phyloP scores from a whole-genome alignment of 108 stramenopile genomes.

The Parietichytrium sp. region DNA sequence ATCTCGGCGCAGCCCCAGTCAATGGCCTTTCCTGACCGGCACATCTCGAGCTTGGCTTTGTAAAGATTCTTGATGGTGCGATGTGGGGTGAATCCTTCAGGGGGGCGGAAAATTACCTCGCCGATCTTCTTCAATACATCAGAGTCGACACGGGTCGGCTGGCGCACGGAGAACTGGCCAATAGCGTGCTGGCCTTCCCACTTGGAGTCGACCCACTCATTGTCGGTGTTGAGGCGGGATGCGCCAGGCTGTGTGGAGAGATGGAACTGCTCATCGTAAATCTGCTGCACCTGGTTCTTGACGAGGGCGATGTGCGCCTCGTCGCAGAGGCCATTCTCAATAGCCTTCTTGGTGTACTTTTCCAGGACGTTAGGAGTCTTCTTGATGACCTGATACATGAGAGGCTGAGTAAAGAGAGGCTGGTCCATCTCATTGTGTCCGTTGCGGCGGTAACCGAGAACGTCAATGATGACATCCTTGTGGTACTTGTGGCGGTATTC shows the following conservation, averaged over 20 bases:
- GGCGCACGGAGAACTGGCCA: constrained; percentile 73
- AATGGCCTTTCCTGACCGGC: constrained; percentile 76
- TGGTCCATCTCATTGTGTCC: constrained; percentile 99
- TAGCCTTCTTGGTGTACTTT: constrained; percentile 71
- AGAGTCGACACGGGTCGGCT: constrained; percentile 83
- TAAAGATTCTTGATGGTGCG: constrained; percentile 87
- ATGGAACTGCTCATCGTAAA: constrained; percentile 81
- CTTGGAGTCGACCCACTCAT: constrained; percentile 92
- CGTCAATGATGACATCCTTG: constrained; percentile 92
- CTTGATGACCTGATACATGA: constrained; percentile 81
- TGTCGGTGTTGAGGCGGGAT: constrained; percentile 93
- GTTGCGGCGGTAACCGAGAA: constrained; percentile 95
- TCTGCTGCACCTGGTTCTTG: background rate
- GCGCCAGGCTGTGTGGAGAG: constrained; percentile 75
- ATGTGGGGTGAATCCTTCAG: constrained; percentile 84
- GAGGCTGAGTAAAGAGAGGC: constrained; percentile 96
- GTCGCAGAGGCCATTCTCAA: constrained; percentile 77
- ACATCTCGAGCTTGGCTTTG: constrained; percentile 70
- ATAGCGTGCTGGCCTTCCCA: constrained; percentile 78
- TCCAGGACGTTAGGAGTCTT: constrained; percentile 79
- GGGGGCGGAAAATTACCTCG: constrained; percentile 73
- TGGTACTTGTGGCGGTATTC: constrained; percentile 93
- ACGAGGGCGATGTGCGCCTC: constrained; percentile 43
- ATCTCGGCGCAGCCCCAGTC: constrained; percentile 98
- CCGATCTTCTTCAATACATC: constrained; percentile 78